Percentiles rank a stretch among this genome's conserved stretches.
Evolutionary conservation across 768 basidiomycete genomes (phyloP).

Genomic region (Lactarius indigo): DNA sequence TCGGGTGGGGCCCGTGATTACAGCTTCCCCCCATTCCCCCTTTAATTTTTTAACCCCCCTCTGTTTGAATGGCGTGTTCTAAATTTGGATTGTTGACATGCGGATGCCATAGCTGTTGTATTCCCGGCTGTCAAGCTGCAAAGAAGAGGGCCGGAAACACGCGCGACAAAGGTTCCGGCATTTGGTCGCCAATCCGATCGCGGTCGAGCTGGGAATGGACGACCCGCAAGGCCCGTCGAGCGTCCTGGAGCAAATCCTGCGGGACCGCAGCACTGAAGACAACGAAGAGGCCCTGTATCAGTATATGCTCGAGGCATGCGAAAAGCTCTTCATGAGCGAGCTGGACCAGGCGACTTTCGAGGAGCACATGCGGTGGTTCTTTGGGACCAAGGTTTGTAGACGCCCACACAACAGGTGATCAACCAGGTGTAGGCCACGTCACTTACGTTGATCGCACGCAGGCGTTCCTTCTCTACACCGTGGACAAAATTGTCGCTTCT

Average conservation of each 20-base stretch:
- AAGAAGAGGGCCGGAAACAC: constrained; percentile 69
- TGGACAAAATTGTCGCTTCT: constrained; percentile 88
- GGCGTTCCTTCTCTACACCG: constrained; percentile 89
- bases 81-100: neutral
- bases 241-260: constrained; percentile 62
- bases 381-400: constrained; percentile 67
- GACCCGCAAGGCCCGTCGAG: constrained; percentile 75
- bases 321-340: constrained; percentile 91
- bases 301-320: constrained; percentile 86
- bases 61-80: neutral
- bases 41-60: neutral
- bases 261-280: constrained; percentile 43
- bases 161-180: constrained; percentile 64
- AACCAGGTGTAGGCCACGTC: neutral
- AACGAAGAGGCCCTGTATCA: constrained; percentile 73
- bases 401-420: constrained; percentile 23
- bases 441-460: constrained; percentile 39
- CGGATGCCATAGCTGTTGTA: constrained; percentile 70
- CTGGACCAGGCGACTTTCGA: constrained; percentile 91
- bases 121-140: constrained; percentile 81
- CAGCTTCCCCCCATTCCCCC: neutral
- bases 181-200: constrained; percentile 73
- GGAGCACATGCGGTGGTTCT: constrained; percentile 94
- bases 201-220: constrained; percentile 79
- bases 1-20: neutral